Evolutionary conservation across 176 grass and related monocot species (phyloP).

Genomic region (Juncus effusus): DNA sequence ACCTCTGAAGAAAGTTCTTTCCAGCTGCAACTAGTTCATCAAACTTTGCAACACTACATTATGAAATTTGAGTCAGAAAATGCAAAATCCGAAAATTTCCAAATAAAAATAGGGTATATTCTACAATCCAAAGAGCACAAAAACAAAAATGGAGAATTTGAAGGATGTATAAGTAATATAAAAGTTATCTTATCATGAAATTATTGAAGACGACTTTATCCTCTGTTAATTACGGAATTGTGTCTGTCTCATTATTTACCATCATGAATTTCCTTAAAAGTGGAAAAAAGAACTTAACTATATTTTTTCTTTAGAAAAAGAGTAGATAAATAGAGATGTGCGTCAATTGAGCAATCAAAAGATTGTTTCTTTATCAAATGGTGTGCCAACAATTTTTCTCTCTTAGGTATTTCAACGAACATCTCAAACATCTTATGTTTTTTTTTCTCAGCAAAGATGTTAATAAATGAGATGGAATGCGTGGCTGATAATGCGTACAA

Average conservation of each 20-base stretch:
- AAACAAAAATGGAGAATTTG: background rate
- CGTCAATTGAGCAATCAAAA: too few species aligned
- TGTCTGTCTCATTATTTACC: constrained; percentile 11
- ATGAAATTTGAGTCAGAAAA: background rate
- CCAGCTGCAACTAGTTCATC: constrained; percentile 56
- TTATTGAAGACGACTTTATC: constrained; percentile 30
- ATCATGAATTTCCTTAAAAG: constrained; percentile 1
- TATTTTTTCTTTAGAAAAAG: too few species aligned
- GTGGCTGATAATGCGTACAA: background rate
- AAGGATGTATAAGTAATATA: background rate
- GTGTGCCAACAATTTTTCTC: too few species aligned
- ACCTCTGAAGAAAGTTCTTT: constrained; percentile 43
- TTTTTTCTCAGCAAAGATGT: too few species aligned
- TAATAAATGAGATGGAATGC: background rate
- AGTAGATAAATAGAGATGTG: too few species aligned
- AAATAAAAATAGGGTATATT: background rate
- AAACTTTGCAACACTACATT: constrained; percentile 39
- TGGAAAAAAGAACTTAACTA: too few species aligned
- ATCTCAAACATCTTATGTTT: too few species aligned
- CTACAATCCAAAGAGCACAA: background rate
- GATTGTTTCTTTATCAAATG: too few species aligned
- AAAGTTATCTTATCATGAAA: constrained; percentile 40
- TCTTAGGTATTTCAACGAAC: too few species aligned
- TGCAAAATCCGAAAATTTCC: background rate
- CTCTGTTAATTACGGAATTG: background rate